Conservation (phyloP, 768 basidiomycete genomes). For the Hortiboletus flavorubellus region DNA sequence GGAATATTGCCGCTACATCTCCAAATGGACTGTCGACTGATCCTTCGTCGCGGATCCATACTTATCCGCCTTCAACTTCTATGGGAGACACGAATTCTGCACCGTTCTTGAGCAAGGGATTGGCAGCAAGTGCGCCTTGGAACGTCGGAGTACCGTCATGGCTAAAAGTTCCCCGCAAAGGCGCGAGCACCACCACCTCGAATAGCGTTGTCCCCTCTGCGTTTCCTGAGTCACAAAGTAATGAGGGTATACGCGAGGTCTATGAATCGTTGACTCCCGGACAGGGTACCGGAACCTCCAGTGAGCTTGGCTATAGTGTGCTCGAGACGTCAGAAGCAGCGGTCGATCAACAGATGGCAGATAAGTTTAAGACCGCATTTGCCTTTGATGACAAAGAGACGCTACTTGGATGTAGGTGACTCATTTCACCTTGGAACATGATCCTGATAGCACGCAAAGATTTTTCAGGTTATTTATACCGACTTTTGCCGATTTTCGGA, state of each 20-base stretch:
- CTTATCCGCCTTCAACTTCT: conserved; percentile 75
- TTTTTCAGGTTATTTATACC: conserved; percentile 86
- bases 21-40: conserved; percentile 18
- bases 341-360: conserved; percentile 59
- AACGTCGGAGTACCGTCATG: conserved; percentile 69
- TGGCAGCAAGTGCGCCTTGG: conserved; percentile 41
- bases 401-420: conserved; percentile 77
- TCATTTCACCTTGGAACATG: not conserved
- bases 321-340: conserved; percentile 67
- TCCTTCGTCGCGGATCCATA: conserved; percentile 50
- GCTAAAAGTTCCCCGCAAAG: conserved; percentile 51
- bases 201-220: conserved; percentile 22
- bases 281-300: conserved; percentile 33
- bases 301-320: conserved; percentile 76
- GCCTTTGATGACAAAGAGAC: conserved; percentile 87
- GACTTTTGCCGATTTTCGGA: conserved; percentile 86
- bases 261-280: conserved; percentile 34
- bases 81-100: conserved; percentile 42
- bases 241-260: conserved; percentile 53
- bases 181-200: conserved; percentile 33
- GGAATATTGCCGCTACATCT: conserved; percentile 6
- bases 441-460: conserved; percentile 46
- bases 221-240: conserved; percentile 23
- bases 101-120: conserved; percentile 43
- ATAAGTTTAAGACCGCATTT: conserved; percentile 80